Evolutionary conservation across 306 rosid genomes (phyloP), one percentile per base, ranked within the genome.

Genomic region (Vigna angularis): DNA sequence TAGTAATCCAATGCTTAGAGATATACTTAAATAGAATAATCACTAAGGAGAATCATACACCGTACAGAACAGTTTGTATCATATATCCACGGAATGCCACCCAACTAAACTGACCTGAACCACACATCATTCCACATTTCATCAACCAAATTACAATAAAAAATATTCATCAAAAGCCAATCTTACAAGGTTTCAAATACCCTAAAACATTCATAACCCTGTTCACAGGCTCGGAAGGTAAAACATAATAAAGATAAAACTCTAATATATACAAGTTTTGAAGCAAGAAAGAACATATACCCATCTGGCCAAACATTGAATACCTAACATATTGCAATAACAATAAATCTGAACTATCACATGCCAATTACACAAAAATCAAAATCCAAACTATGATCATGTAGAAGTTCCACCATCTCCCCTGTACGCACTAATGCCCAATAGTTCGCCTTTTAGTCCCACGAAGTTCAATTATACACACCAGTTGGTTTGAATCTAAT

Each of bases 1-100:
- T 9, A 16, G 12, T 20, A 72, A 55, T 63, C 24, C 40, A 38
- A 40, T 34, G 40, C 24, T 36, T 36, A 42, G 28, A 28, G 0
- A 6, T 14, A 44, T 56, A 62, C 1, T 10, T 14, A 6, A 18
- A 66, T 6, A n/a, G 15, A 66, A 42, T 16, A 71, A 2, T 13
- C 34, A 79, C 14, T 1, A 9, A 7, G 3, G 3, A 72, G 49
- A 85, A 68, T 55, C 52, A 72, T 6, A 77, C 7, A 53, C 10
- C 13, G 26, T 9, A 17, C 16, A 18, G 1, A 38, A 49, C 9
- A 3, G 14, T 5, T 0, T 42, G 11, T n/a, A 65, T 15, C 2
- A 4, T 40, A 28, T 24, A 55, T 16, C 22, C 30, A 49, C 18
- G 3, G 5, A 7, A 32, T 0, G 15, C n/a, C 6, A 7, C 51